Evolutionary conservation across 2,329 filamentous ascomycete genomes (phyloP).

Genomic region (Hypomyces rosellus): DNA sequence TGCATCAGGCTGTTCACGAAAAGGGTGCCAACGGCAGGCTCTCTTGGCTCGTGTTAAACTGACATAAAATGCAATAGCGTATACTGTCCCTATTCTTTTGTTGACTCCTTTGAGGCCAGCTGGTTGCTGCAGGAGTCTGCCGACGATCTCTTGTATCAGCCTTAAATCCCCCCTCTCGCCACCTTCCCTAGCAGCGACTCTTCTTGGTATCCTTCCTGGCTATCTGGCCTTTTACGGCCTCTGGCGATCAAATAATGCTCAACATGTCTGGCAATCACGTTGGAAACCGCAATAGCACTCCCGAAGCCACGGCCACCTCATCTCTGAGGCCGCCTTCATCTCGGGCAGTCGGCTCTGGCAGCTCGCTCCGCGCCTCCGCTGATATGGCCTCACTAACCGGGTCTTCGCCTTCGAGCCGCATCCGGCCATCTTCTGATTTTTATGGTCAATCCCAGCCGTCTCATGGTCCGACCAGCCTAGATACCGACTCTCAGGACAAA

Average conservation of each 20-base stretch:
- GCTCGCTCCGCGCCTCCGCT: slow-evolving; percentile 88
- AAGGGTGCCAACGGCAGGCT: neutral
- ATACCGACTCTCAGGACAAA: slow-evolving; percentile 81
- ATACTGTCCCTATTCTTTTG: slow-evolving; percentile 21
- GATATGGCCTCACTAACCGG: slow-evolving; percentile 81
- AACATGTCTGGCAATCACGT: slow-evolving; percentile 63
- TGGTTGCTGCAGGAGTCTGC: slow-evolving; percentile 69
- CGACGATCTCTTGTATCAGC: slow-evolving; percentile 23
- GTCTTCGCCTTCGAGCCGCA: slow-evolving; percentile 65
- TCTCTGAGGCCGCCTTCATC: slow-evolving; percentile 78
- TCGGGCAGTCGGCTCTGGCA: slow-evolving; percentile 68
- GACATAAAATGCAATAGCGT: slow-evolving; percentile 28
- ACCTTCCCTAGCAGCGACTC: slow-evolving; percentile 5
- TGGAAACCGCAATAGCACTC: slow-evolving; percentile 93
- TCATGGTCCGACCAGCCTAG: slow-evolving; percentile 60
- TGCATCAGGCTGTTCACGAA: neutral
- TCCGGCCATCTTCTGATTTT: slow-evolving; percentile 91
- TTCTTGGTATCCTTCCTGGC: neutral
- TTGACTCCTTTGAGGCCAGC: slow-evolving; percentile 72
- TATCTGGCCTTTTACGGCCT: slow-evolving; percentile 10
- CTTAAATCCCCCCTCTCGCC: slow-evolving; percentile 7
- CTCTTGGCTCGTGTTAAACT: slow-evolving; percentile 18
- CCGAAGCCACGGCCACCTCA: slow-evolving; percentile 76
- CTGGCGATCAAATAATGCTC: slow-evolving; percentile 36
- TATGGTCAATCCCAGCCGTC: slow-evolving; percentile 71